phyloP scores from a whole-genome alignment of 2,329 filamentous ascomycete genomes.

The Arthrobotrys sinensis region DNA sequence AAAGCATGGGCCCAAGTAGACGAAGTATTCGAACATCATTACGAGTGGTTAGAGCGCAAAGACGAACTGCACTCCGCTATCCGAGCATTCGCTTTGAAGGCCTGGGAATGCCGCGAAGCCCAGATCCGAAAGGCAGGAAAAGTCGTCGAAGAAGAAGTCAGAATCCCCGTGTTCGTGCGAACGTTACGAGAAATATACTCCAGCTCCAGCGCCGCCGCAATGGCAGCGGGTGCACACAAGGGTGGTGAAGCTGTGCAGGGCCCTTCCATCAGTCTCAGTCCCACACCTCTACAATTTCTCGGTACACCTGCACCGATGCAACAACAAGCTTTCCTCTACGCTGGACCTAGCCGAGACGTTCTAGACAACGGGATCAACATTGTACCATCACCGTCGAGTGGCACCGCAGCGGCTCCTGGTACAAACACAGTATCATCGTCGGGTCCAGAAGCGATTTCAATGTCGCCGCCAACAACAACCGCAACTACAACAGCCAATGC shows the following conservation, averaged over 20 bases:
- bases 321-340: slow-evolving; percentile 24
- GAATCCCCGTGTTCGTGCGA: slow-evolving; percentile 36
- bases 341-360: slow-evolving; percentile 4
- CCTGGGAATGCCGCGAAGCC: slow-evolving; percentile 64
- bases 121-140: slow-evolving; percentile 28
- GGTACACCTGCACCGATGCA: neutral
- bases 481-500: slow-evolving; percentile 6
- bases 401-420: slow-evolving; percentile 5
- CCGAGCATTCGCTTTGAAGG: slow-evolving; percentile 66
- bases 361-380: slow-evolving; percentile 17
- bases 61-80: slow-evolving; percentile 65
- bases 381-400: slow-evolving; percentile 14
- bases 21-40: slow-evolving; percentile 65
- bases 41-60: slow-evolving; percentile 64
- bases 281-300: neutral
- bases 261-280: neutral
- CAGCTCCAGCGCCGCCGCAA: slow-evolving; percentile 8
- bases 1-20: slow-evolving; percentile 64
- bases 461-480: slow-evolving; percentile 24
- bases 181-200: slow-evolving; percentile 25
- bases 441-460: slow-evolving; percentile 20
- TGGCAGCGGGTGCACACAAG: neutral
- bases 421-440: neutral
- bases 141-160: slow-evolving; percentile 12
- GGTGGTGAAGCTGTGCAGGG: neutral